These are phyloP conservation scores for Huntiella omanensis DNA, from an alignment of 2,329 filamentous ascomycete species.

Conservation along the genomic window DNA sequence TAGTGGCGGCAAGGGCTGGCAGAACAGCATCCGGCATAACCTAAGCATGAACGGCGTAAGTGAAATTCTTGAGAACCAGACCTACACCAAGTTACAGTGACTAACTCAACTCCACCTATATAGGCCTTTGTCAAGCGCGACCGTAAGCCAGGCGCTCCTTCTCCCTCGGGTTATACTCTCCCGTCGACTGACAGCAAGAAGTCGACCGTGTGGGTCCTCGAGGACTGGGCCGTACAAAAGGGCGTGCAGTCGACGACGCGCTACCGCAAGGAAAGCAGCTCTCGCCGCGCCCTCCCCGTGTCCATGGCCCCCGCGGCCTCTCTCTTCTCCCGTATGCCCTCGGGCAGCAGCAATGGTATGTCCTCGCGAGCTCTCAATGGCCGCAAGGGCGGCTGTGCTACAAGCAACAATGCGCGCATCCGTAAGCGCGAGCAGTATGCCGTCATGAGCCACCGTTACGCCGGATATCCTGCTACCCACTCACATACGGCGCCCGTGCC, in stretches of 20 bases:
- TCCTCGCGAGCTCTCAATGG: slow-evolving; percentile 18
- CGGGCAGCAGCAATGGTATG: neutral
- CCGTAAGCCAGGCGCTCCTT: slow-evolving; percentile 3
- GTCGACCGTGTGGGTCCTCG: slow-evolving; percentile 63
- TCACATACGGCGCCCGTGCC: neutral
- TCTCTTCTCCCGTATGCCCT: neutral
- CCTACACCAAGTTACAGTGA: neutral
- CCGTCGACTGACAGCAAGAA: slow-evolving; percentile 22
- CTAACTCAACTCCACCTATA: neutral
- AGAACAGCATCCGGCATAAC: slow-evolving; percentile 91
- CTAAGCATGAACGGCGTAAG: slow-evolving; percentile 84
- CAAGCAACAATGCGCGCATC: slow-evolving; percentile 14
- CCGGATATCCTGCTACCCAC: slow-evolving; percentile 3
- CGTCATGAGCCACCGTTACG: neutral
- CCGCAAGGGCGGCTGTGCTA: slow-evolving; percentile 19
- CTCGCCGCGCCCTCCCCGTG: slow-evolving; percentile 12
- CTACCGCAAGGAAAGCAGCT: slow-evolving; percentile 38
- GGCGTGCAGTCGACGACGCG: slow-evolving; percentile 76
- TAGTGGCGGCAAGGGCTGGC: slow-evolving; percentile 56
- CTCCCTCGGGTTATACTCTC: slow-evolving; percentile 18
- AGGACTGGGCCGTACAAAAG: slow-evolving; percentile 44
- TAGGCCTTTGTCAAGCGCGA: slow-evolving; percentile 27
- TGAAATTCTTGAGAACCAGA: slow-evolving; percentile 7
- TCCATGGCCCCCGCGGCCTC: neutral
- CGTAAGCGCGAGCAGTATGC: slow-evolving; percentile 7